These are phyloP conservation scores for Clavispora fructus DNA, from an alignment of 805 yeast species.

Conservation along the genomic window DNA sequence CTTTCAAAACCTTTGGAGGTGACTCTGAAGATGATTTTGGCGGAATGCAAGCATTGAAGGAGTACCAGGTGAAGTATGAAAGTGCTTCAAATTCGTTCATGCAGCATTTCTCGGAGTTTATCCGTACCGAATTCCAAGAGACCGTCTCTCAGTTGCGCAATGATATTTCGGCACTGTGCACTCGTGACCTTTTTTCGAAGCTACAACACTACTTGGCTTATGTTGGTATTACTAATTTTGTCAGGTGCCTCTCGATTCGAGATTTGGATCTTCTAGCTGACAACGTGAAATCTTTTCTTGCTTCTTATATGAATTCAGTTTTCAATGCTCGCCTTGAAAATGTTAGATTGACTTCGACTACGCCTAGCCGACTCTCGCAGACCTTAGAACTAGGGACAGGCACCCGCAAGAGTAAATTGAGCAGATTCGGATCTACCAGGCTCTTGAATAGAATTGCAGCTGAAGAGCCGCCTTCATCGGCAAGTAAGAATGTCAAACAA, in stretches of 20 bases:
- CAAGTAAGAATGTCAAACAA: neutral
- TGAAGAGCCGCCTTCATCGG: neutral
- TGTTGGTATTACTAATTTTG: slow-evolving; percentile 36
- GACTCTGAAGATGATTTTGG: slow-evolving; percentile 44
- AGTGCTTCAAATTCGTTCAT: slow-evolving; percentile 48
- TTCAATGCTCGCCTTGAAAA: slow-evolving; percentile 19
- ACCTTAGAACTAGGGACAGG: slow-evolving; percentile 7
- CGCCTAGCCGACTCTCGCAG: slow-evolving; percentile 9
- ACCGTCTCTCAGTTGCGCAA: slow-evolving; percentile 37
- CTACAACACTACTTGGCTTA: slow-evolving; percentile 26
- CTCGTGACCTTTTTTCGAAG: slow-evolving; percentile 18
- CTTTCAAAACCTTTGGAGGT: slow-evolving; percentile 56
- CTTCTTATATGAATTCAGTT: slow-evolving; percentile 24
- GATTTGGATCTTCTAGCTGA: slow-evolving; percentile 45
- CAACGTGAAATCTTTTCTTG: slow-evolving; percentile 29
- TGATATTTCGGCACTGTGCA: slow-evolving; percentile 21
- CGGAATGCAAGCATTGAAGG: slow-evolving; percentile 66
- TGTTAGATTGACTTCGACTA: slow-evolving; percentile 4
- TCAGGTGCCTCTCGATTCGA: slow-evolving; percentile 49
- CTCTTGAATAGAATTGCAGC: slow-evolving; percentile 9
- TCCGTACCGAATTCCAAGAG: slow-evolving; percentile 27
- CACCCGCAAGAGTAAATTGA: slow-evolving; percentile 9
- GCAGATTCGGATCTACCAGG: slow-evolving; percentile 15
- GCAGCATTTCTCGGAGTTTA: slow-evolving; percentile 37
- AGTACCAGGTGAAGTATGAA: slow-evolving; percentile 59